Evolutionary conservation across 148 eudicot genomes (phyloP).

Genomic region (Persicaria tinctoria): DNA sequence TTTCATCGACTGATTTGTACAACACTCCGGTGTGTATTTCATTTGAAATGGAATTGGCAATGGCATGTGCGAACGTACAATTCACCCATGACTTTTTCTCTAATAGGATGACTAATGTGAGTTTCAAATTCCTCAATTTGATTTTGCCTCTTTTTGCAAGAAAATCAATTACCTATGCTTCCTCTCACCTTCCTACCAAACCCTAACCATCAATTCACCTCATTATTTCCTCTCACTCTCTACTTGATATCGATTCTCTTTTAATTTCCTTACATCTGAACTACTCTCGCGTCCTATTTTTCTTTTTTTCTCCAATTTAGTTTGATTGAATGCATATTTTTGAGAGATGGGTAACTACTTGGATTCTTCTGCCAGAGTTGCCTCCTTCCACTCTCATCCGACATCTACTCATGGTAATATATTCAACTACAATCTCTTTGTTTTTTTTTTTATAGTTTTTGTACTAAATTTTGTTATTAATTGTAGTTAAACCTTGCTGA

Average conservation of each 20-base stretch:
- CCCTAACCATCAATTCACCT: background rate
- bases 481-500: background rate
- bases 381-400: constrained; percentile 37
- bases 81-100: too few relatives aligned
- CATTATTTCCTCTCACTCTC: background rate
- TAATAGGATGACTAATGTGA: too few relatives aligned
- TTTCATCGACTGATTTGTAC: too few relatives aligned
- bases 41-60: too few relatives aligned
- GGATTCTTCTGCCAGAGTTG: constrained; percentile 68
- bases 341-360: constrained; percentile 67
- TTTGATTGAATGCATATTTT: background rate
- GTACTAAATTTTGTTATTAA: background rate
- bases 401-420: constrained; percentile 34
- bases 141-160: background rate
- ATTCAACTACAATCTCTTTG: background rate
- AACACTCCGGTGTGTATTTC: background rate
- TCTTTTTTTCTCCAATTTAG: background rate
- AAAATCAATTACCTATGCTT: background rate
- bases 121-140: background rate
- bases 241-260: background rate
- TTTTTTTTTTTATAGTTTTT: background rate
- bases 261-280: background rate
- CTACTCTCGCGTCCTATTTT: background rate
- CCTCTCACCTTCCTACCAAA: background rate
- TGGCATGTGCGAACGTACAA: too few relatives aligned